Conservation (phyloP, 2,329 filamentous ascomycete species). For the Colletotrichum truncatum region DNA sequence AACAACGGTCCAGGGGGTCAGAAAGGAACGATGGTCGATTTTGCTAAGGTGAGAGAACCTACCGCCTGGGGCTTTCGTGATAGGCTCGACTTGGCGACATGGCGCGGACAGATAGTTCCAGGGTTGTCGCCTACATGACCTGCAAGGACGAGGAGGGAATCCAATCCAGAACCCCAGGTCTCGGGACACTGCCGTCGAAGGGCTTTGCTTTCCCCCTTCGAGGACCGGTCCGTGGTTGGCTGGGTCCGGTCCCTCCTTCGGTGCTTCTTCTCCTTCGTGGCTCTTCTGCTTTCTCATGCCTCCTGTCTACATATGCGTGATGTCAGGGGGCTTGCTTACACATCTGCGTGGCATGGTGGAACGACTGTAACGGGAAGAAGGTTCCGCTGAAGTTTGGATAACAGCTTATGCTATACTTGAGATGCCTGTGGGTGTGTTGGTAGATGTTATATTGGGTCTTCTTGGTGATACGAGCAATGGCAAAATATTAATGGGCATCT, state of each 20-base stretch:
- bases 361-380: background rate
- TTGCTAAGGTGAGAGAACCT: too few relatives aligned
- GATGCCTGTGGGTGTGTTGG: too few relatives aligned
- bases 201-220: background rate
- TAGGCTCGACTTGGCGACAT: too few relatives aligned
- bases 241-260: background rate
- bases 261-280: background rate
- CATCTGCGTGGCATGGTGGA: background rate
- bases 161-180: background rate
- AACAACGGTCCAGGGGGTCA: background rate
- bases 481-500: too few relatives aligned
- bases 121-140: background rate
- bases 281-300: background rate
- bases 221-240: background rate
- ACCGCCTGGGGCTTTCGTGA: too few relatives aligned
- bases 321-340: conserved; percentile 3
- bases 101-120: too few relatives aligned
- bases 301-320: background rate
- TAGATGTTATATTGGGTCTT: too few relatives aligned
- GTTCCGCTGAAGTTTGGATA: too few relatives aligned
- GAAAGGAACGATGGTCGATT: background rate
- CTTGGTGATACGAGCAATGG: too few relatives aligned
- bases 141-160: background rate
- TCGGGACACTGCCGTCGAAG: conserved; percentile 11
- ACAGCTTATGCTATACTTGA: too few relatives aligned